Evolutionary conservation across 176 grass and related monocot genomes (phyloP), one percentile per base, ranked within the genome.

Genomic region (Oryza brachyantha): DNA sequence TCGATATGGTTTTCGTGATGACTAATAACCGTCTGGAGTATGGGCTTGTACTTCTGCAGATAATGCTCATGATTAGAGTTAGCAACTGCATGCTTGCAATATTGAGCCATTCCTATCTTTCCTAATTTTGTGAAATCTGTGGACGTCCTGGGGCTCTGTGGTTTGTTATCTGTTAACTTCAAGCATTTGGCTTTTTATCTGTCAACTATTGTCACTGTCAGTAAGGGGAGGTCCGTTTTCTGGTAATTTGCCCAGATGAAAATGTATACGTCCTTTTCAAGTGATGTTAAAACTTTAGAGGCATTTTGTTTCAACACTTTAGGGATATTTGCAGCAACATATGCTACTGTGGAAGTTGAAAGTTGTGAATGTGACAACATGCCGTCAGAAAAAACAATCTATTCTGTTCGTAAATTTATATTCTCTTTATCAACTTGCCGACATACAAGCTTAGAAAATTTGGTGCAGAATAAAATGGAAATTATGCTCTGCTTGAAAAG

Each of bases 71-170:
- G 36, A 12, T 5, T 57, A 3, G 42, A 75, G 27, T 57, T 58
- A 71, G 76, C 21, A 64, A 64, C 64, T 40, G 10, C 48, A n/a
- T 2, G 19, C 48, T 52, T 52, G 0, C 64, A 84, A 75, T 80
- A 84, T 76, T 71, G 62, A 73, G 40, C 10, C 6, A 26, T 43
- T 31, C 19, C 5, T 65, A 5, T 2, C 29, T 45, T 22, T 63
- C 10, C 54, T 72, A 31, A 13, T 84, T 29, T n/a, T 28, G 3
- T 70, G 58, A 84, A 38, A 38, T 78, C 29, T 40, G 5, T 78
- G n/a, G 54, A 84, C 21, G 19, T 13, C 21, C 3, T 29, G 54
- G 29, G 21, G n/a, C 8, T 57, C 3, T 57, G 52, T 57, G 21
- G n/a, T n/a, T 55, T 55, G 8, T 24, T 24, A 24, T 46, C 26